Percentiles rank a stretch among this genome's conserved stretches.
These are phyloP conservation scores for Podila horticola DNA, from an alignment of 192 early-diverging fungal species.

Conservation along the genomic window DNA sequence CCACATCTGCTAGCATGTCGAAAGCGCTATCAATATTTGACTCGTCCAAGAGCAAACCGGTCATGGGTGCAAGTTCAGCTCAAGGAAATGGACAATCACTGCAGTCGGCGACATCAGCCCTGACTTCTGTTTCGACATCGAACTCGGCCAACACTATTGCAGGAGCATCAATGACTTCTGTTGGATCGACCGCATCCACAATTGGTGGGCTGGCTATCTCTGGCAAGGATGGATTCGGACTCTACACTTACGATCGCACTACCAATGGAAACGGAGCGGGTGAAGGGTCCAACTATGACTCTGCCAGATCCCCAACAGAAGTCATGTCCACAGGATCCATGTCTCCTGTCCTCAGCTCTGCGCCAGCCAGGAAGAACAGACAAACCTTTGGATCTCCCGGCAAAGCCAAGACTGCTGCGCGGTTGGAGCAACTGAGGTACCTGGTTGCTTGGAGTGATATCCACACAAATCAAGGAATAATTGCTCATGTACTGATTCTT, in stretches of 20 bases:
- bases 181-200: neutral
- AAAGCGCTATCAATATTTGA: slow-evolving; percentile 44
- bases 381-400: slow-evolving; percentile 48
- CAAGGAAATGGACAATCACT: neutral
- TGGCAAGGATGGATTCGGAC: slow-evolving; percentile 8
- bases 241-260: neutral
- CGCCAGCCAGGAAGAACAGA: slow-evolving; percentile 27
- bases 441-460: neutral
- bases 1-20: slow-evolving; percentile 47
- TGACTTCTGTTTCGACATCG: slow-evolving; percentile 29
- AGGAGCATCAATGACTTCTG: neutral
- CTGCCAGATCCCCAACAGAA: slow-evolving; percentile 29
- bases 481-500: neutral
- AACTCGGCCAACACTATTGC: slow-evolving; percentile 15
- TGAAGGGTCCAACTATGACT: slow-evolving; percentile 2
- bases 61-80: neutral
- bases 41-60: slow-evolving; percentile 17
- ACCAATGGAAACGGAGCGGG: neutral
- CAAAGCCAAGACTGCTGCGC: slow-evolving; percentile 38
- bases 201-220: neutral
- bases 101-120: slow-evolving; percentile 15
- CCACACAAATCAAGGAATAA: neutral
- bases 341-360: slow-evolving; percentile 31
- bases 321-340: slow-evolving; percentile 25
- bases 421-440: slow-evolving; percentile 46